A percentile compares a stretch with the other conserved stretches of the same genome.
These are phyloP conservation scores for Phytophthora syringae DNA, from an alignment of 352 stramenopile species.

Conservation along the genomic window DNA sequence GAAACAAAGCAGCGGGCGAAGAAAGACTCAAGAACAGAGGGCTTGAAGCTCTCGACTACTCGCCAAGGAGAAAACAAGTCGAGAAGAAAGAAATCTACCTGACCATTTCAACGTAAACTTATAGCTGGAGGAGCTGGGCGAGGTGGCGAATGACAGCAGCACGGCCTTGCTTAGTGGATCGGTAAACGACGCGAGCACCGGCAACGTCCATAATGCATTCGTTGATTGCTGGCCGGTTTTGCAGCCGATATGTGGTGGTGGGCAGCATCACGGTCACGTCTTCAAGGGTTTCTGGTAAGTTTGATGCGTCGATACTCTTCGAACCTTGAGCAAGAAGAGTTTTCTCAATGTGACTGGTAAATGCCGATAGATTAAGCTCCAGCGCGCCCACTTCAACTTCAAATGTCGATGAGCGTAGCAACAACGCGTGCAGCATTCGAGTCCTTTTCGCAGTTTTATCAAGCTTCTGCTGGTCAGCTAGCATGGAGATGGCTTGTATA, in stretches of 20 bases:
- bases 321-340: slow-evolving; percentile 13
- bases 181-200: slow-evolving; percentile 55
- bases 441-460: slow-evolving; percentile 41
- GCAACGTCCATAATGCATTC: slow-evolving; percentile 61
- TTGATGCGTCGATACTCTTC: slow-evolving; percentile 8
- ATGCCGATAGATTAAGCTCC: slow-evolving; percentile 52
- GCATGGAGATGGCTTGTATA: background rate
- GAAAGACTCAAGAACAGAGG: slow-evolving; percentile 32
- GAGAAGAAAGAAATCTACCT: slow-evolving; percentile 51
- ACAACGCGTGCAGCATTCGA: slow-evolving; percentile 60
- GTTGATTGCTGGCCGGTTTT: slow-evolving; percentile 59
- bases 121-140: slow-evolving; percentile 38
- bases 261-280: slow-evolving; percentile 49
- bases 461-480: slow-evolving; percentile 20
- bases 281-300: slow-evolving; percentile 46
- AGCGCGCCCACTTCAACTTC: slow-evolving; percentile 55
- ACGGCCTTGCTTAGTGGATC: slow-evolving; percentile 61
- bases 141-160: slow-evolving; percentile 62
- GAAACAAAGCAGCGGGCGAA: slow-evolving; percentile 39
- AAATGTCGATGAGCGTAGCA: slow-evolving; percentile 59
- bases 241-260: slow-evolving; percentile 39
- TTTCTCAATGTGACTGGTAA: slow-evolving; percentile 56
- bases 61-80: slow-evolving; percentile 9
- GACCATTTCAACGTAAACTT: slow-evolving; percentile 64
- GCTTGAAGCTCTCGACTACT: slow-evolving; percentile 10